Evolutionary conservation across 257 asterid species (phyloP), one percentile per base, ranked within the genome.

Genomic region (Fraxinus americana): DNA sequence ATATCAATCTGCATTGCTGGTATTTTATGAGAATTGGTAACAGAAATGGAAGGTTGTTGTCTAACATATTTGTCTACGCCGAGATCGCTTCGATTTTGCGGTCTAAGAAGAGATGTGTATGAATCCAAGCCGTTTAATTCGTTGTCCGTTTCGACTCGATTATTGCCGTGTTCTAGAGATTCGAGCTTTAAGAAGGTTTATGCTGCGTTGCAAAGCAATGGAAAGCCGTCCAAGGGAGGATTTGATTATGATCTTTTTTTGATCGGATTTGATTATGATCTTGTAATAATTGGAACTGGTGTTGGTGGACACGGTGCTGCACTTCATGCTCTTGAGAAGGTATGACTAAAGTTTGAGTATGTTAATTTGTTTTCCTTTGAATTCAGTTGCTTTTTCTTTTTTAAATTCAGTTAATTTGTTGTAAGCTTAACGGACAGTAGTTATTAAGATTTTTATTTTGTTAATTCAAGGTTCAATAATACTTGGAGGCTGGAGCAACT

Each of bases 301-400:
- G 97, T 94, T 78, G 98, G 98, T 41, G 98, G 98, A 48, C 98
- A 94, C 72, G 98, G 98, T 52, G 98, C 98, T 80, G 98, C 98
- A 41, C 96, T 94, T 85, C 98, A 94, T 75, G 98, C 98, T 45
- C 93, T 92, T 59, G 96, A 94, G 85, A 91, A 91, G 92, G 98
- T 91, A 65, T 43, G 36, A 16, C 39, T 77, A 61, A 59, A 5
- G 21, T n/a, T 84, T 52, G 67, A 30, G 21, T 59, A 52, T 39
- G 2, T 69, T 65, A n/a, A 61, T 25, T 75, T 34, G 2, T 83
- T 59, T 38, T 29, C 57, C 17, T 70, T 21, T 21, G 67, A 61
- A 38, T 70, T 79, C 54, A 66, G 72, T 48, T 79, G 75, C 27
- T 10, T 41, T 11, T 10, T 10, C 16, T 2, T 41, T 41, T 41